Base-by-base conservation (phyloP, 257 asterid genomes). In the Solanum megistacrolobum region DNA sequence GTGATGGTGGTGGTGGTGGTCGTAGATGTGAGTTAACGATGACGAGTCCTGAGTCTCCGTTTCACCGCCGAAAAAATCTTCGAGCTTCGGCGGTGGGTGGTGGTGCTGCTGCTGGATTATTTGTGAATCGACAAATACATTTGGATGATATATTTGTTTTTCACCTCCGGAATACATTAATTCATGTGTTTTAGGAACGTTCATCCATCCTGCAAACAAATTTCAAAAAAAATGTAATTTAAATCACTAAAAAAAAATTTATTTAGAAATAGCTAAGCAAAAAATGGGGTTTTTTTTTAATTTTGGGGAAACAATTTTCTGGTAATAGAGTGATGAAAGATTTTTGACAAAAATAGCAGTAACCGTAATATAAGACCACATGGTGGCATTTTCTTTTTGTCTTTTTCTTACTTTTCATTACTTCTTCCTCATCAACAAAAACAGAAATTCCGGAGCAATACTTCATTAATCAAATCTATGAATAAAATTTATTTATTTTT, bases 41-140 rank as follows among this genome's bases (percentile, higher is more conserved):
- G 88, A 86, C 13, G 88, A 86, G 12, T 86, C 84, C 34, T 86
- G 88, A 6, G 84, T 52, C 14, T 86, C 88, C 21, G 84, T 86
- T 41, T 48, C 84, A 16, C 88, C 88, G 23, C 88, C 99, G 89
- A 97, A 91, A 65, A 97, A 97, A 32, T 97, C 98, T 82, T 96
- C 99, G 65, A 97, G 95, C 87, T 85, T 62, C 90, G 96, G 95
- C 12, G 98, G 97, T 75, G 94, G 90, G 35, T 92, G 89, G 13
- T 90, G 92, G 66, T 89, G 88, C 35, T 68, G 76, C 23, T 88
- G 82, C 5, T 73, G 82, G 16, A 73, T 20, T 73, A 73, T 35
- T 35, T 73, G 82, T 20, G 82, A 20, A 73, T 73, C 82, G 5
- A 73, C 27, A 20, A 35, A 73, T 35, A 73, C n/a, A 34, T 41